Percentiles rank a stretch among this genome's conserved stretches.
Conservation (phyloP, 2,329 filamentous ascomycete species). For the Byssothecium circinans region DNA sequence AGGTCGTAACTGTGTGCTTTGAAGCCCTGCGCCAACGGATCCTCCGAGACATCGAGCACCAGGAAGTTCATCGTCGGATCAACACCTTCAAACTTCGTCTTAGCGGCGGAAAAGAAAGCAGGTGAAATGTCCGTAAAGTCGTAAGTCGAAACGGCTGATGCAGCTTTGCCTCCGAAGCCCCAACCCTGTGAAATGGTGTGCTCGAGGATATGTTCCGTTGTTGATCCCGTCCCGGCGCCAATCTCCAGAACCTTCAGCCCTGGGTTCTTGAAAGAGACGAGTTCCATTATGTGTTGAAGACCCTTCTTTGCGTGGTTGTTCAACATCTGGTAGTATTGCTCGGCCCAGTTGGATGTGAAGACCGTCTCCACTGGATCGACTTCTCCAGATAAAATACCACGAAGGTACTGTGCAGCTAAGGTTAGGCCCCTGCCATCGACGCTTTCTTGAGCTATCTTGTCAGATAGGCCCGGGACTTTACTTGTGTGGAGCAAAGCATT, state of each 20-base stretch:
- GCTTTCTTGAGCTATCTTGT: neutral
- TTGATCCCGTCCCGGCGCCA: slow-evolving; percentile 16
- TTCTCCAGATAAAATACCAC: neutral
- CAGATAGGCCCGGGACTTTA: neutral
- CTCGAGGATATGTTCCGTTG: slow-evolving; percentile 7
- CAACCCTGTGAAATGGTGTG: neutral
- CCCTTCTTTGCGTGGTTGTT: neutral
- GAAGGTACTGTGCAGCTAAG: neutral
- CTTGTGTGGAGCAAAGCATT: neutral
- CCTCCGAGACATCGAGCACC: neutral
- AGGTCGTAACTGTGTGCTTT: slow-evolving; percentile 2
- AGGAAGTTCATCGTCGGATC: slow-evolving; percentile 4
- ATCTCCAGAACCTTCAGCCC: slow-evolving; percentile 21
- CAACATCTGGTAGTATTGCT: neutral
- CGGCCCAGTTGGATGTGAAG: neutral
- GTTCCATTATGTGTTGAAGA: neutral
- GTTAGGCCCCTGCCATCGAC: neutral
- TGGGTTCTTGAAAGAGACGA: slow-evolving; percentile 24
- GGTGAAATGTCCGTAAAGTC: slow-evolving; percentile 17
- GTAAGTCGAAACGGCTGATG: slow-evolving; percentile 5
- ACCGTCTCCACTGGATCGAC: neutral
- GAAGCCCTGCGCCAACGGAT: slow-evolving; percentile 1
- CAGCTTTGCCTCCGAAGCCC: neutral
- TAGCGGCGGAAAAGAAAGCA: slow-evolving; percentile 7
- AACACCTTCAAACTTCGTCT: slow-evolving; percentile 1